These are phyloP conservation scores for Amylostereum areolatum DNA, from an alignment of 1,284 basidiomycete species.

Conservation along the genomic window DNA sequence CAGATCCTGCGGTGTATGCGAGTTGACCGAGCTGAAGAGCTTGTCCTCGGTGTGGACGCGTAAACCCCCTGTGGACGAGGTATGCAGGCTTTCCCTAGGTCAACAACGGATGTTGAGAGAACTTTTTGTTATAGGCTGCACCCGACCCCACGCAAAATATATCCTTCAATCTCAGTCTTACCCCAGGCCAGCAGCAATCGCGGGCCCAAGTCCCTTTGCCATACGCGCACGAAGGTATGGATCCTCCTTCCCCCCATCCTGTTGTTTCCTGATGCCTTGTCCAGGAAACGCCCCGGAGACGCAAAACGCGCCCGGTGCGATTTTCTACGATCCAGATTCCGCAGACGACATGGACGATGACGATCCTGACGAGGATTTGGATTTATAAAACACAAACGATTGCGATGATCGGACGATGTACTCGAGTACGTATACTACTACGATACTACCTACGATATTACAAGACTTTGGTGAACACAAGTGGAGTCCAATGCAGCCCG, in stretches of 20 bases:
- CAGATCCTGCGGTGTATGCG: slow-evolving; percentile 28
- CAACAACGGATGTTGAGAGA: not conserved
- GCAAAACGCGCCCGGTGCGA: slow-evolving; percentile 26
- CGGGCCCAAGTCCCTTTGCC: slow-evolving; percentile 80
- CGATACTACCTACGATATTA: too few species aligned
- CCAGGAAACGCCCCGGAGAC: slow-evolving; percentile 3
- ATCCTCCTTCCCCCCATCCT: too few species aligned
- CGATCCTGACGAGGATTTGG: slow-evolving; percentile 85
- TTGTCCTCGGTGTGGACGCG: slow-evolving; percentile 42
- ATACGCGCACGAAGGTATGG: slow-evolving; percentile 77
- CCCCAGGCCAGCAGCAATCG: slow-evolving; percentile 76
- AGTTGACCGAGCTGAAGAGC: slow-evolving; percentile 40
- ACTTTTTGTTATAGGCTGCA: slow-evolving; percentile 25
- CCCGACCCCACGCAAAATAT: slow-evolving; percentile 59
- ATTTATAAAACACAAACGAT: slow-evolving; percentile 61
- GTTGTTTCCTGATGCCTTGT: too few species aligned
- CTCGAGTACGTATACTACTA: too few species aligned
- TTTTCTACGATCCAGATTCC: slow-evolving; percentile 78
- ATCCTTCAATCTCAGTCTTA: slow-evolving; percentile 83
- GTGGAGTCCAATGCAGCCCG: too few species aligned
- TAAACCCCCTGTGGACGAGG: slow-evolving; percentile 33
- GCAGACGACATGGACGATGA: slow-evolving; percentile 88
- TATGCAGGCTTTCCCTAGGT: too few species aligned
- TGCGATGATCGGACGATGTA: too few species aligned
- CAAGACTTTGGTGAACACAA: too few species aligned